Percentiles rank a stretch among this genome's conserved stretches.
Conservation (phyloP, 768 basidiomycete genomes). For the Pleurotus tuber-regium region DNA sequence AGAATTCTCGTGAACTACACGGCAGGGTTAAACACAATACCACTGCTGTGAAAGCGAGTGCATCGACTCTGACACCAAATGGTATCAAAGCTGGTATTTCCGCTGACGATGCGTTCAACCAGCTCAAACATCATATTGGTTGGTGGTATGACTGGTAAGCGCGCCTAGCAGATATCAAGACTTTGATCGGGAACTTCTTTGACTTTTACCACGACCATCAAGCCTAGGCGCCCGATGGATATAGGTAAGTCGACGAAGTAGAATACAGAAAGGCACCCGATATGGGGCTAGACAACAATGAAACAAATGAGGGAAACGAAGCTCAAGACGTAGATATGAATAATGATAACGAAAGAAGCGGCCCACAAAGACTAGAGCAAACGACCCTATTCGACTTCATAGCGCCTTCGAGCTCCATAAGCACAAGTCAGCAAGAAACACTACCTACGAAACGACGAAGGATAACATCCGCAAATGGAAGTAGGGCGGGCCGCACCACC, state of each 20-base stretch:
- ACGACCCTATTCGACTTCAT: background rate
- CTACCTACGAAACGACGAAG: too few species aligned
- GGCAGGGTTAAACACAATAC: background rate
- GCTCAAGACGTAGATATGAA: background rate
- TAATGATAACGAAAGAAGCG: background rate
- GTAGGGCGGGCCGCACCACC: too few species aligned
- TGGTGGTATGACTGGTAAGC: conserved; percentile 50
- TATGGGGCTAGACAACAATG: background rate
- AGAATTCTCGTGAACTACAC: background rate
- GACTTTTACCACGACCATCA: background rate
- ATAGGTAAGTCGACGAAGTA: background rate
- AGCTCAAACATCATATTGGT: conserved; percentile 39
- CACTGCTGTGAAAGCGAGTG: conserved; percentile 8
- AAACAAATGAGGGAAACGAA: background rate
- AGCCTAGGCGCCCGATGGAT: background rate
- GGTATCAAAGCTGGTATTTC: conserved; percentile 46
- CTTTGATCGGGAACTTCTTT: background rate
- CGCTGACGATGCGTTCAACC: conserved; percentile 40
- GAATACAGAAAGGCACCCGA: too few species aligned
- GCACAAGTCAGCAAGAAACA: too few species aligned
- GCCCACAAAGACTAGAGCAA: background rate
- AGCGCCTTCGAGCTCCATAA: too few species aligned
- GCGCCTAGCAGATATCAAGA: background rate
- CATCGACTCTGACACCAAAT: conserved; percentile 34
- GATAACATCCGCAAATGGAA: too few species aligned